These are phyloP conservation scores for Penicillium sp. DNA, from an alignment of 2,329 filamentous ascomycete genomes.

Conservation along the genomic window DNA sequence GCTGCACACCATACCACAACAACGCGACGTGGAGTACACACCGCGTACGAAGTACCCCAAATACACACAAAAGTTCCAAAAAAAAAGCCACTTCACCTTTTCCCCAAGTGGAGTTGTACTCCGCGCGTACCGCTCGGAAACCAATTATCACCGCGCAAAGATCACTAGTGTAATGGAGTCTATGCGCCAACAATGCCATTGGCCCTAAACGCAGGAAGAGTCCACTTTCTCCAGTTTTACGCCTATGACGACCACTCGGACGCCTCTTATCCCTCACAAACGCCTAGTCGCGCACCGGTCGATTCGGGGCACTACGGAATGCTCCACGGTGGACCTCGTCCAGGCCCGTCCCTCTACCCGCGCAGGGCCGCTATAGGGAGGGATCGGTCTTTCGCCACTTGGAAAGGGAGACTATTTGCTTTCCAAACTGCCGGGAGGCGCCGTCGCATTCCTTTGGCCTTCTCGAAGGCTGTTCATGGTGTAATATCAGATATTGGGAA, in stretches of 20 bases:
- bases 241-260: neutral
- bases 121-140: neutral
- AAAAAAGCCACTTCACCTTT: neutral
- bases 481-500: conserved; percentile 1
- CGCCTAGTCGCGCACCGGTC: conserved; percentile 12
- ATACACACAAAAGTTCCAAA: neutral
- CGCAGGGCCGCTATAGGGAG: conserved; percentile 9
- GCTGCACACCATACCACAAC: neutral
- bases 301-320: conserved; percentile 25
- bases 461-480: conserved; percentile 21
- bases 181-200: conserved; percentile 19
- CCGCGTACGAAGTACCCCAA: conserved; percentile 7
- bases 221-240: conserved; percentile 5
- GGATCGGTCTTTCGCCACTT: conserved; percentile 16
- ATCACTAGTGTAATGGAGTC: conserved; percentile 19
- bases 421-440: conserved; percentile 20
- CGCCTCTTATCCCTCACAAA: conserved; percentile 1
- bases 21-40: conserved; percentile 8
- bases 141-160: conserved; percentile 4
- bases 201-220: neutral
- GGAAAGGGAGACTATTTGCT: conserved; percentile 17
- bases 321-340: conserved; percentile 25
- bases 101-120: conserved; percentile 3
- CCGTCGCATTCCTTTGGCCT: conserved; percentile 19
- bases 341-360: conserved; percentile 23